Evolutionary conservation across 495 filamentous ascomycete species (phyloP).

Genomic region (Penicillium maclennaniae): DNA sequence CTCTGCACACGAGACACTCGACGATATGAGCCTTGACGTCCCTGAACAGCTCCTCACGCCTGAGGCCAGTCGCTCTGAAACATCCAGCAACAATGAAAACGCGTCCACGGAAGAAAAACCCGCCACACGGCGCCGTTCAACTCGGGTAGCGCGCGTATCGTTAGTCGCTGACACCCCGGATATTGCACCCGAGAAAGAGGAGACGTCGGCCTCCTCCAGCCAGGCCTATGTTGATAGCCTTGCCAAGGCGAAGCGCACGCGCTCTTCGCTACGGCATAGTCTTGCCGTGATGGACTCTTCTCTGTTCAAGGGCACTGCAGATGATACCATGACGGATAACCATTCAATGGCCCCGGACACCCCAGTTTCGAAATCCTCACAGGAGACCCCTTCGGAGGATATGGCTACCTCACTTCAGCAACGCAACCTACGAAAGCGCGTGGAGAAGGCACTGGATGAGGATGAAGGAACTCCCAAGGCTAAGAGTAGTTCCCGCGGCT

Average conservation of each 20-base stretch:
- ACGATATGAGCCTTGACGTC: slow-evolving; percentile 41
- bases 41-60: slow-evolving; percentile 46
- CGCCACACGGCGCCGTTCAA: slow-evolving; percentile 35
- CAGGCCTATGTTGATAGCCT: slow-evolving; percentile 36
- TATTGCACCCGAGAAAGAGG: slow-evolving; percentile 17
- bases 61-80: slow-evolving; percentile 48
- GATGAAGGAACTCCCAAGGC: slow-evolving; percentile 32
- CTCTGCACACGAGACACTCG: slow-evolving; percentile 27
- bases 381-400: slow-evolving; percentile 38
- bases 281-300: slow-evolving; percentile 45
- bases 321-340: slow-evolving; percentile 32
- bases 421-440: slow-evolving; percentile 46
- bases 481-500: slow-evolving; percentile 15
- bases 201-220: slow-evolving; percentile 39
- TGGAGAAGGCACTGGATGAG: slow-evolving; percentile 44
- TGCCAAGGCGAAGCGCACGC: slow-evolving; percentile 30
- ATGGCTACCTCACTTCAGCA: slow-evolving; percentile 35
- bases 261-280: slow-evolving; percentile 40
- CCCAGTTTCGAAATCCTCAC: slow-evolving; percentile 39
- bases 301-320: slow-evolving; percentile 32
- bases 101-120: slow-evolving; percentile 41
- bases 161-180: slow-evolving; percentile 29
- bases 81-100: slow-evolving; percentile 48
- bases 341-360: slow-evolving; percentile 38
- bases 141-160: slow-evolving; percentile 43